Base-by-base conservation (phyloP, 176 grass and related monocot genomes). In the Hordeum vulgare region DNA sequence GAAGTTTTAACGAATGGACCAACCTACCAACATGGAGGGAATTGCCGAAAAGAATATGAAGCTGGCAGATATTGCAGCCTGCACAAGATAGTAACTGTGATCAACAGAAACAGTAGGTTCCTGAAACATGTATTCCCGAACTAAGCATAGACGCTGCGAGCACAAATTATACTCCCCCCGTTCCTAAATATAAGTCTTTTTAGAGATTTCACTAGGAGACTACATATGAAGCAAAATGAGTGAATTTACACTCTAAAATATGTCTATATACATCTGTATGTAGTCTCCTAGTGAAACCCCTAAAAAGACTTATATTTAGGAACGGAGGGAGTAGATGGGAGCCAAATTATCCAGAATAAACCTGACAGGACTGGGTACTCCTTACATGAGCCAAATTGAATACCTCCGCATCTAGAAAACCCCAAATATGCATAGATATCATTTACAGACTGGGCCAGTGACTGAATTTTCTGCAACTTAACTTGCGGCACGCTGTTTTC, bases 1-100 rank as follows among this genome's bases (percentile, higher is more conserved):
- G 25, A 21, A 45, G 20, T 56, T 56, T 56, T 21, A 21, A 18
- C 12, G 11, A 26, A 37, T 9, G 37, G 34, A 83, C 23, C 57
- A 58, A 56, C 82, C 8, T 69, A 97, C 91, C 71, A 94, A 66
- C 77, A 97, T 66, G 65, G 91, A 71, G 29, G 75, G 94, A 71
- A 94, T 92, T 14, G 66, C 80, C 3, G 77, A 92, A 71, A 97
- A 70, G 41, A 92, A 97, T 64, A 92, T 11, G 66, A 88, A 83
- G 0, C 85, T 79, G 0, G 77, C 80, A 23, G 83, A 97, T n/a
- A 92, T 34, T 23, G 91, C 87, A 76, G 88, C 87, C 94, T 97
- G 75, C 3, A 84, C 33, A 85, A 54, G 17, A 33, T 44, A 49
- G 57, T 41, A 83, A 75, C 26, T 17, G 35, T 56, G 69, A 67